Conservation (phyloP, 2,329 filamentous ascomycete species). For the Nothomitra cinnamomea region DNA sequence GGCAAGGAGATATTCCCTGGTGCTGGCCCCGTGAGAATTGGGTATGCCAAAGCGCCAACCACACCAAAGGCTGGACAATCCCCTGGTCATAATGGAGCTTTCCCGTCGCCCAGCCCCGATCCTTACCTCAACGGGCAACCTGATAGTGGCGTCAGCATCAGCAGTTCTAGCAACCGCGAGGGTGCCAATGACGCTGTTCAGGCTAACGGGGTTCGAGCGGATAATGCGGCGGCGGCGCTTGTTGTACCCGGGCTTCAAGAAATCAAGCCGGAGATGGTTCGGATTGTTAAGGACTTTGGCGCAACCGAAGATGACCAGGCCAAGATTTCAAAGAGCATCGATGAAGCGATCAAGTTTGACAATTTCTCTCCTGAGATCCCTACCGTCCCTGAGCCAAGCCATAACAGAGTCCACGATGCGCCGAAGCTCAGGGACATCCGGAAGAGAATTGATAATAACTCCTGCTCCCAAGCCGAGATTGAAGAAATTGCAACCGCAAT, state of each 20-base stretch:
- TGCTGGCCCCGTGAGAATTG: conserved; percentile 84
- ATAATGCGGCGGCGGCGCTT: conserved; percentile 32
- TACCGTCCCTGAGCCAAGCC: conserved; percentile 71
- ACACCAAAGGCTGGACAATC: conserved; percentile 65
- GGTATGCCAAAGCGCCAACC: conserved; percentile 79
- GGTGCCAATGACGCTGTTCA: conserved; percentile 17
- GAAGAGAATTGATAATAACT: conserved; percentile 94
- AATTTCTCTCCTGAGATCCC: conserved; percentile 69
- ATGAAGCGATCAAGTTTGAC: conserved; percentile 59
- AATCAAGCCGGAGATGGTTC: conserved; percentile 64
- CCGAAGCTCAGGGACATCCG: conserved; percentile 89
- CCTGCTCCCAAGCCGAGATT: conserved; percentile 69
- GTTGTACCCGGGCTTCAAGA: conserved; percentile 58
- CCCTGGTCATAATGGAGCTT: conserved; percentile 73
- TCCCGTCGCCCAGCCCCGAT: conserved; percentile 81
- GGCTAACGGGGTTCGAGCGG: conserved; percentile 19
- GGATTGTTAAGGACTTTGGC: conserved; percentile 79
- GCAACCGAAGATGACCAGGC: conserved; percentile 61
- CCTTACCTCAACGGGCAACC: conserved; percentile 45
- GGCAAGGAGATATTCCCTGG: conserved; percentile 98
- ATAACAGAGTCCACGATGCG: conserved; percentile 80
- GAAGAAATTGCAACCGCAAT: conserved; percentile 85
- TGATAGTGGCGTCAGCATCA: conserved; percentile 26
- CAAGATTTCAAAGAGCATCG: conserved; percentile 56
- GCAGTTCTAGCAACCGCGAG: conserved; percentile 18